Evolutionary conservation across 768 basidiomycete genomes (phyloP), one percentile per base, ranked within the genome.

Genomic region (Cubamyces lactineus): DNA sequence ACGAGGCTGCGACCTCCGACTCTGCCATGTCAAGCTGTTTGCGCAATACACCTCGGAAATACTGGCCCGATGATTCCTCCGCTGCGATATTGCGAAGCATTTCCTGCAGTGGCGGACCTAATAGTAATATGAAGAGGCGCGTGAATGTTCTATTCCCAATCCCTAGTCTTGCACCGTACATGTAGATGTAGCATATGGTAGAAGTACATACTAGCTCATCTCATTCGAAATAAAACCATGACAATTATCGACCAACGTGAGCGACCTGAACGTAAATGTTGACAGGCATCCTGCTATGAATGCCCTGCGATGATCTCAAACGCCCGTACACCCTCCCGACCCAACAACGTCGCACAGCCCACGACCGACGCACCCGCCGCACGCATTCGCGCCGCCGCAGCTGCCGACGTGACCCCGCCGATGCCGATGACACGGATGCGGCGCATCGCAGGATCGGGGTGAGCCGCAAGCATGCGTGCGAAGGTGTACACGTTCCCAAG

Each of bases 401-500:
- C 87, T 5, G 77, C 74, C 21, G 82, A 82, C 2, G 83, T 86
- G 17, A 93, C 91, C 5, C 93, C 93, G 1, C 94, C 93, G n/a
- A 89, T 87, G 2, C 92, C 94, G 48, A 95, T 82, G 57, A 94
- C 77, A 52, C 77, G 76, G 57, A 93, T 82, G 2, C 75, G 67
- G 28, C 71, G 72, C 41, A 92, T 67, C 0, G 77, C 78, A 3
- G 72, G 64, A 61, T 79, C 78, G 26, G 77, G 77, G 49, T 72
- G 71, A 39, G 75, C 71, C 17, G 72, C 71, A 52, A 93, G 75
- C 46, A 92, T 71, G 42, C 73, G 74, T 15, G 80, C 71, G 70
- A 94, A 87, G 17, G 82, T 78, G 67, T 79, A 79, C 30, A 91
- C 92, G 69, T 89, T 94, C 62, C 93, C 93, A 28, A 96, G 78